Evolutionary conservation across 805 yeast species (phyloP).

Genomic region (Metschnikowia matae): DNA sequence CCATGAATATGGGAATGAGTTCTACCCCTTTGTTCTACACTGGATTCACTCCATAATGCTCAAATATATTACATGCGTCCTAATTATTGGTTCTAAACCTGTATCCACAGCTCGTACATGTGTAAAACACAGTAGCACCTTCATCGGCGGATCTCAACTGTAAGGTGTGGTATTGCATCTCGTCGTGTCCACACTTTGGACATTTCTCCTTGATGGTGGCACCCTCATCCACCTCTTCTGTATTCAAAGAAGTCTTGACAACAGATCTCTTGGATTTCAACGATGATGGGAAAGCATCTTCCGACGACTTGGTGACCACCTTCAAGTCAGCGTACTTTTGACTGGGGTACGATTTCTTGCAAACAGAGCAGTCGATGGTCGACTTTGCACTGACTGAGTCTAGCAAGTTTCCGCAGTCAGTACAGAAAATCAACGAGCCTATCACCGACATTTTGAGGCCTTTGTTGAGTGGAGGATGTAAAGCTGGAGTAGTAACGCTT

Average conservation of each 20-base stretch:
- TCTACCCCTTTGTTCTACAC: background rate
- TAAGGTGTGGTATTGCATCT: slow-evolving; percentile 95
- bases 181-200: slow-evolving; percentile 98
- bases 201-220: slow-evolving; percentile 97
- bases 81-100: slow-evolving; percentile 90
- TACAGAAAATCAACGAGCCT: slow-evolving; percentile 91
- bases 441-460: slow-evolving; percentile 73
- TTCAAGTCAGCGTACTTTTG: slow-evolving; percentile 67
- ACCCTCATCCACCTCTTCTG: slow-evolving; percentile 83
- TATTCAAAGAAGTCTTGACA: slow-evolving; percentile 78
- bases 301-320: slow-evolving; percentile 83
- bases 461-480: background rate
- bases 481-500: slow-evolving; percentile 3
- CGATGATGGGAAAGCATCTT: slow-evolving; percentile 90
- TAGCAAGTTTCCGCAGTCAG: slow-evolving; percentile 85
- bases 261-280: slow-evolving; percentile 78
- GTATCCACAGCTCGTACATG: slow-evolving; percentile 91
- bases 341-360: slow-evolving; percentile 41
- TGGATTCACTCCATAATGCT: background rate
- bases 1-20: too few species aligned
- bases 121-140: slow-evolving; percentile 98
- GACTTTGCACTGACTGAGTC: slow-evolving; percentile 57
- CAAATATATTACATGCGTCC: slow-evolving; percentile 3
- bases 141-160: slow-evolving; percentile 98
- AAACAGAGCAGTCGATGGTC: slow-evolving; percentile 53